Evolutionary conservation across 306 rosid species (phyloP).

Genomic region (Purshia tridentata): DNA sequence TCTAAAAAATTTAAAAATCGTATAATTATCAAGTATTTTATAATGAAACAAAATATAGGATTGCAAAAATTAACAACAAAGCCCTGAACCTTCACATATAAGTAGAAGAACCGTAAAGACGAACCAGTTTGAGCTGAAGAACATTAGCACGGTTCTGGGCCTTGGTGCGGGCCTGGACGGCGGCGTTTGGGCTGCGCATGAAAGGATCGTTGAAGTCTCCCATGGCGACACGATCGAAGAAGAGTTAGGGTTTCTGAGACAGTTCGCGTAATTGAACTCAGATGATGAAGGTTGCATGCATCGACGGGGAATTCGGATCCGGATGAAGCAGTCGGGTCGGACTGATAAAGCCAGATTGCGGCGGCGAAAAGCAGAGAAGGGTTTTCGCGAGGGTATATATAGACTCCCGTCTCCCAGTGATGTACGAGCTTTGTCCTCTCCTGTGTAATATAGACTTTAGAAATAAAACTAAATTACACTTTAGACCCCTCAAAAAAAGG

Average conservation of each 20-base stretch:
- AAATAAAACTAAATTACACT: too few relatives aligned
- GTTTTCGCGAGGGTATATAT: slow-evolving; percentile 23
- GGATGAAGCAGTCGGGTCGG: slow-evolving; percentile 23
- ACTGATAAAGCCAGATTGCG: slow-evolving; percentile 20
- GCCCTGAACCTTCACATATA: background rate
- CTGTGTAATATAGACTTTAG: background rate
- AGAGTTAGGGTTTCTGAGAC: slow-evolving; percentile 13
- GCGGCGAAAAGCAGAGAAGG: background rate
- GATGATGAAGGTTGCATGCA: slow-evolving; percentile 15
- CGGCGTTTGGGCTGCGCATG: slow-evolving; percentile 96
- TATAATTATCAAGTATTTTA: background rate
- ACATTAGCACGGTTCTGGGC: slow-evolving; percentile 97
- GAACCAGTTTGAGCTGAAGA: slow-evolving; percentile 93
- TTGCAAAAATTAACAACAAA: background rate
- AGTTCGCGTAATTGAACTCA: slow-evolving; percentile 8
- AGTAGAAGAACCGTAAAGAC: background rate
- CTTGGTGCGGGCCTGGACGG: slow-evolving; percentile 98
- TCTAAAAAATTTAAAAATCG: background rate
- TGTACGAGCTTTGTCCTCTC: background rate
- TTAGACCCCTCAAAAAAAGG: too few relatives aligned
- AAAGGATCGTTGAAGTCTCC: slow-evolving; percentile 79
- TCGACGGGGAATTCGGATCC: slow-evolving; percentile 26
- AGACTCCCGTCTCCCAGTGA: background rate
- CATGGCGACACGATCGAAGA: slow-evolving; percentile 51
- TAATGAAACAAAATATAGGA: background rate